A percentile compares a stretch with the other conserved stretches of the same genome.
These are phyloP conservation scores for Litsea cubeba DNA, from an alignment of 164 flowering plant genomes.

Conservation along the genomic window DNA sequence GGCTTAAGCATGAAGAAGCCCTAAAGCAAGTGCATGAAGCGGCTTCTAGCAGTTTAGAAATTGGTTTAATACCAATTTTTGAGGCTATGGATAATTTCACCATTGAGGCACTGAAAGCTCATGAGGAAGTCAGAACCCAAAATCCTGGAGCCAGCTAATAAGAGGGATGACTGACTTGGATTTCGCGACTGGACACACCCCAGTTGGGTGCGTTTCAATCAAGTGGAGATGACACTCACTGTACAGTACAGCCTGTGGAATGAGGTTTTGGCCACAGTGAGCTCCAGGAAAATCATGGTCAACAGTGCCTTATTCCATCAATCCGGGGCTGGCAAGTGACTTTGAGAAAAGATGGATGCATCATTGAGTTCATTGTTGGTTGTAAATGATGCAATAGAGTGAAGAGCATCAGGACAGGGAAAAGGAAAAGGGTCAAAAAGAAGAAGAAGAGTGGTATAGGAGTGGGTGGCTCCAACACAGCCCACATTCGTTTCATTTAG, in stretches of 20 bases:
- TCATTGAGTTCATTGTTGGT: no score
- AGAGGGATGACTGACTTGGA: background rate
- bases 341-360: no score
- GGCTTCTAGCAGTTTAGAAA: slow-evolving; percentile 68
- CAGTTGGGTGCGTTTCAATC: background rate
- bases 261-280: background rate
- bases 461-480: no score
- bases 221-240: background rate
- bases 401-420: no score
- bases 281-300: background rate
- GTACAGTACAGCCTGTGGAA: background rate
- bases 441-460: no score
- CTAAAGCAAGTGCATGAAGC: slow-evolving; percentile 62
- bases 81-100: slow-evolving; percentile 70
- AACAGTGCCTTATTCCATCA: background rate
- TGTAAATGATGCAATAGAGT: no score
- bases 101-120: slow-evolving; percentile 57
- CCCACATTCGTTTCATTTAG: no score
- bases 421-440: no score
- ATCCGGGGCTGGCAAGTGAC: no score
- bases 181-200: background rate
- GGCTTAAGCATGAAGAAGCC: slow-evolving; percentile 62
- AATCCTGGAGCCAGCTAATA: slow-evolving; percentile 18
- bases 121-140: slow-evolving; percentile 62
- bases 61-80: slow-evolving; percentile 78